Evolutionary conservation across 257 asterid species (phyloP).

Genomic region (Sherardia arvensis): DNA sequence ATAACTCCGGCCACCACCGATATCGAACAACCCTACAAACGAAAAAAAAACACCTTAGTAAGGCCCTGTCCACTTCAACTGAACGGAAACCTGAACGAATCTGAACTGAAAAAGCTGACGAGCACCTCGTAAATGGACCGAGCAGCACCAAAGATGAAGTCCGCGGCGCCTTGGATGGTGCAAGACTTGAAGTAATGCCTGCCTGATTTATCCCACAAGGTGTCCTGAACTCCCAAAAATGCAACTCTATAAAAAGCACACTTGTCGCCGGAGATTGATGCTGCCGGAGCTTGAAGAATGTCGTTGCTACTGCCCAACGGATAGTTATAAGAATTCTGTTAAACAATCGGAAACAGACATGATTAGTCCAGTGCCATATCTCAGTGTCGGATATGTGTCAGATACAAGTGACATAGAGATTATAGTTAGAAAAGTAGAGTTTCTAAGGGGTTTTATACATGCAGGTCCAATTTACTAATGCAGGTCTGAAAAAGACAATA

Average conservation of each 20-base stretch:
- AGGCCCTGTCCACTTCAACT: too few relatives aligned
- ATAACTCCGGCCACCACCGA: conserved; percentile 29
- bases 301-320: conserved; percentile 21
- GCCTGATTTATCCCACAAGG: conserved; percentile 62
- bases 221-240: conserved; percentile 60
- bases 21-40: conserved; percentile 33
- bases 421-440: not conserved
- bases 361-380: too few relatives aligned
- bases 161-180: conserved; percentile 55
- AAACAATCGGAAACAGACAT: not conserved
- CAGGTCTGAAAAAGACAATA: too few relatives aligned
- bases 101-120: too few relatives aligned
- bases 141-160: conserved; percentile 72
- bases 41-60: too few relatives aligned
- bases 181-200: conserved; percentile 54
- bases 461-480: too few relatives aligned
- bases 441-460: too few relatives aligned
- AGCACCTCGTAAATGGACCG: conserved; percentile 70
- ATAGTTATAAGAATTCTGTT: conserved; percentile 53
- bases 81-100: too few relatives aligned
- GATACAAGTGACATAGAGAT: not conserved
- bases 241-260: conserved; percentile 37
- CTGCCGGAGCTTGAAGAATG: conserved; percentile 41
- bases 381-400: too few relatives aligned
- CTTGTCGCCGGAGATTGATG: conserved; percentile 45